Evolutionary conservation across 176 grass and related monocot genomes (phyloP).

Genomic region (Oryza longistaminata): DNA sequence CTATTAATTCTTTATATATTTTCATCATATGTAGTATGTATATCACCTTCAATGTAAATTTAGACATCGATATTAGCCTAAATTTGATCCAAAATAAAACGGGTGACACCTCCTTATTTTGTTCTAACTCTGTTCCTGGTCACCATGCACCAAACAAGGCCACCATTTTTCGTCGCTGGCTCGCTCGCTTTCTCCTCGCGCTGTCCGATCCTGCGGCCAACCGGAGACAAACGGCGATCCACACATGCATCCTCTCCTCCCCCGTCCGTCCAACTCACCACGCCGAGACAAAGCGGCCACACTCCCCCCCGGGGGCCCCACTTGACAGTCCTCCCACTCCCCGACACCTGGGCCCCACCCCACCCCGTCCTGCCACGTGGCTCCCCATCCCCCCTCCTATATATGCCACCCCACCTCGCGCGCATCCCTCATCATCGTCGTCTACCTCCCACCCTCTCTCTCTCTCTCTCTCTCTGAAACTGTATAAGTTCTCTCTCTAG

Average conservation of each 20-base stretch:
- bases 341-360: constrained; percentile 28
- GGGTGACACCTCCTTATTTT: no score
- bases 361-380: constrained; percentile 6
- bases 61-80: no score
- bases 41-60: no score
- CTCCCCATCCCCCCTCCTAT: constrained; percentile 21
- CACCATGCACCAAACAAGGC: neutral
- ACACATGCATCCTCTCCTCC: neutral
- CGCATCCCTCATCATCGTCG: neutral
- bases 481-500: neutral
- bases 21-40: no score
- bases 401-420: constrained; percentile 23
- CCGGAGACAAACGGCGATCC: neutral
- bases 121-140: no score
- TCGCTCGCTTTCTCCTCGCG: neutral
- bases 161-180: neutral
- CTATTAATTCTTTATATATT: no score
- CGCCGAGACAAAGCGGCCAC: constrained; percentile 28
- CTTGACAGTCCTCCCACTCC: constrained; percentile 10
- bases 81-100: no score
- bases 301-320: constrained; percentile 6
- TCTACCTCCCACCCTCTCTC: neutral
- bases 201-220: neutral
- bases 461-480: neutral
- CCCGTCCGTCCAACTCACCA: constrained; percentile 22